These are phyloP conservation scores for Solanum phureja DNA, from an alignment of 257 asterid species.

Conservation along the genomic window DNA sequence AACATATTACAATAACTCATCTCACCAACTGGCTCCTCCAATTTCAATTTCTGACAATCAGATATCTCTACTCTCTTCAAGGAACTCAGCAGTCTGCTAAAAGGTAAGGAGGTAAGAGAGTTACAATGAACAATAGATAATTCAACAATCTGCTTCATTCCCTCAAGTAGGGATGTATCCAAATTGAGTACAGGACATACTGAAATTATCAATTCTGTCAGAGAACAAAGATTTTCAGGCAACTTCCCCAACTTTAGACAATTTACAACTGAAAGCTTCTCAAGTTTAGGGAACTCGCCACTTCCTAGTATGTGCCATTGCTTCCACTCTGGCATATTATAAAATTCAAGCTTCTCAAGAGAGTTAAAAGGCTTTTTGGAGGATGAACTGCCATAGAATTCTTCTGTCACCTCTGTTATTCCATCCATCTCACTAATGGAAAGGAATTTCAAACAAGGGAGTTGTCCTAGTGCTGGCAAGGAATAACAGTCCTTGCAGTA, in stretches of 20 bases:
- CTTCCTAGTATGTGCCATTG: not conserved
- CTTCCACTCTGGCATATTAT: not conserved
- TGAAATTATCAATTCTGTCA: not conserved
- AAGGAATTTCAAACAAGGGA: not conserved
- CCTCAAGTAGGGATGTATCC: not conserved
- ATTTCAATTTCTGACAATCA: rapidly evolving
- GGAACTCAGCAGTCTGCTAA: not conserved
- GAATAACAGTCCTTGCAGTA: not conserved
- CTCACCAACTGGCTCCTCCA: not conserved
- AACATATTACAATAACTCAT: not conserved
- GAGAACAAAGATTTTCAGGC: not conserved
- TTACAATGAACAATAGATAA: rapidly evolving
- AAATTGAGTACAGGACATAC: not conserved
- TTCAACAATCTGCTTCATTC: not conserved
- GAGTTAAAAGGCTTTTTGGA: not conserved
- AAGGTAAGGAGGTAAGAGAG: not conserved
- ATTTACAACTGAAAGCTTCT: not conserved
- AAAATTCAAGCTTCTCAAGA: not conserved
- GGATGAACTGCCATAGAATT: not conserved
- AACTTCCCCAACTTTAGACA: not conserved
- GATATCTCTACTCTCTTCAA: rapidly evolving
- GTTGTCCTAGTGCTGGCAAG: not conserved
- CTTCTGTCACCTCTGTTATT: not conserved
- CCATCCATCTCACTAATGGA: not conserved
- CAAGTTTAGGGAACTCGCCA: not conserved